A percentile compares a stretch with the other conserved stretches of the same genome.
Evolutionary conservation across 208 protist species (phyloP).

Genomic region (Zelonia costaricensis): DNA sequence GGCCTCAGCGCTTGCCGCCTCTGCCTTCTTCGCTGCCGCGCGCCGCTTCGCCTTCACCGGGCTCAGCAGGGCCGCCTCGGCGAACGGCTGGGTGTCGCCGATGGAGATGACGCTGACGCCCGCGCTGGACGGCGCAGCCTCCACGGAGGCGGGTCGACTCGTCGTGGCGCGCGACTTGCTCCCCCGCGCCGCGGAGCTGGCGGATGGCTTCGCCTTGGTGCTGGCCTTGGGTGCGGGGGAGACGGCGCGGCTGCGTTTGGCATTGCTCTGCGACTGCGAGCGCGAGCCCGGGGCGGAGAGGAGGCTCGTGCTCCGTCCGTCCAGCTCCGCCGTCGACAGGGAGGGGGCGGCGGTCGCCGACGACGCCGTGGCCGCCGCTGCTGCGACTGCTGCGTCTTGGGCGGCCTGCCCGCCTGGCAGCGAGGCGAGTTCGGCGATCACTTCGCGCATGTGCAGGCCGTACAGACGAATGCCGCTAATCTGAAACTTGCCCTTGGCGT

Average conservation of each 20-base stretch:
- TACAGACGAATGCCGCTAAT: conserved; percentile 35
- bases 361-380: not conserved
- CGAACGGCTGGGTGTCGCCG: not conserved
- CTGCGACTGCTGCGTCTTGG: conserved; percentile 11
- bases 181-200: not conserved
- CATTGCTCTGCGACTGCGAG: conserved; percentile 1
- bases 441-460: conserved; percentile 37
- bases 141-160: not conserved
- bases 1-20: conserved; percentile 3
- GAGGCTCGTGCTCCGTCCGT: conserved; percentile 2
- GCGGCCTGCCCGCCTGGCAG: conserved; percentile 35
- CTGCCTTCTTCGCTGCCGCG: not conserved
- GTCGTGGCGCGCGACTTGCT: not conserved
- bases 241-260: not conserved
- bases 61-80: not conserved
- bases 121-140: not conserved
- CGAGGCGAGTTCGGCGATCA: conserved; percentile 30
- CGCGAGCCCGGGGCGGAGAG: conserved; percentile 1
- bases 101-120: not conserved
- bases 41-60: not conserved
- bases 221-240: conserved; percentile 1
- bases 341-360: not conserved
- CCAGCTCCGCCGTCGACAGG: not conserved
- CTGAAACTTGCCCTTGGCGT: conserved; percentile 17
- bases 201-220: not conserved